Base-by-base conservation (phyloP, 2,329 filamentous ascomycete species). In the Fusarium sp. region DNA sequence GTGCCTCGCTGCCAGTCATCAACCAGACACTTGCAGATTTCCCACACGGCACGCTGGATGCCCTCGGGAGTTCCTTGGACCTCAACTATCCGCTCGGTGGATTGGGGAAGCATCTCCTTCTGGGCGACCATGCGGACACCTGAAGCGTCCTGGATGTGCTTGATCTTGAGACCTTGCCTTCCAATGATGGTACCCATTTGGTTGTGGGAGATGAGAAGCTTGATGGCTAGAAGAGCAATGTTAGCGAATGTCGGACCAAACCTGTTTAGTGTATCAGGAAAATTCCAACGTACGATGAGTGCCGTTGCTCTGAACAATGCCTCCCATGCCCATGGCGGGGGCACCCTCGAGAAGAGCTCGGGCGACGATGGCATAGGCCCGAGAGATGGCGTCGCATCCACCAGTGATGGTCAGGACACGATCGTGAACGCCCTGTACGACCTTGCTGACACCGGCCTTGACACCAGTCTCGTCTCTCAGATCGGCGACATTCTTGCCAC, bases 121-220 rank as follows among this genome's bases (percentile, higher is more conserved):
- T 99, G 97, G 45, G 97, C 97, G 58, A 99, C 95, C 97, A 99
- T 99, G 81, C 97, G 95, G 68, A 98, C 97, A 75, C 95, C 95
- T 6, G 97, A 98, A 33, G 92, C 92, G 83, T 99, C 97, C 84
- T 99, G 97, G 78, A 99, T 99, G 83, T 98, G 94, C 90, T 99
- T 99, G 89, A 99, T 99, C 89, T 98, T 99, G 77, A 98, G 89
- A 69, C 97, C 97, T 83, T 97, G 94, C 76, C 95, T 92, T 79
- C 97, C 97, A 81, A 99, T 99, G 86, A 99, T 98, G 80, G 97
- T 99, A 73, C 97, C 97, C 97, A 99, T 99, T 86, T 99, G 97
- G 84, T 98, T 98, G 88, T 99, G 96, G 36, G 97, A 99, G 84
- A 99, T 98, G 82, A 99, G 92, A 35, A 99, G 92, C 82, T 98